Evolutionary conservation across 192 early-diverging fungal species (phyloP).

Genomic region (Phycomyces nitens): DNA sequence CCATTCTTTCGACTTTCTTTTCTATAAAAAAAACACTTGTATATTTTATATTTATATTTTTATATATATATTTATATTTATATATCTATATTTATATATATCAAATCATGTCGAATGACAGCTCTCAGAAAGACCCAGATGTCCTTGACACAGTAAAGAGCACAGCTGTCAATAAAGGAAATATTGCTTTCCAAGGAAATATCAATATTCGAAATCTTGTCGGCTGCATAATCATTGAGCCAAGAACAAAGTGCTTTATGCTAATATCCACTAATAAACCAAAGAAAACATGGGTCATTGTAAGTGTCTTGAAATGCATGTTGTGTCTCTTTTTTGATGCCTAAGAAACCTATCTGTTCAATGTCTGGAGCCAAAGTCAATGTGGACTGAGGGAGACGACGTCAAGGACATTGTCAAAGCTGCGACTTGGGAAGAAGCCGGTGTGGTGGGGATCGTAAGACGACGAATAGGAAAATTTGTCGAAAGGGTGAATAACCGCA

Average conservation of each 20-base stretch:
- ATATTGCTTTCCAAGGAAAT: neutral
- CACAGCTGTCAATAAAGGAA: neutral
- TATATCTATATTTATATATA: too few species aligned
- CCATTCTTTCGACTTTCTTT: too few species aligned
- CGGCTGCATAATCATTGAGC: slow-evolving; percentile 2
- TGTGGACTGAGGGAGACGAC: neutral
- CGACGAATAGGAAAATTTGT: neutral
- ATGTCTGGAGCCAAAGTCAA: neutral
- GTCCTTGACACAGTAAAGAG: neutral
- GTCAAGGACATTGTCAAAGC: neutral
- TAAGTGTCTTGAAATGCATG: neutral
- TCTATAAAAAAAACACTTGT: too few species aligned
- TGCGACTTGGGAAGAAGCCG: slow-evolving; percentile 6
- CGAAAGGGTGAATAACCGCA: neutral
- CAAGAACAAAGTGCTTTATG: slow-evolving; percentile 3
- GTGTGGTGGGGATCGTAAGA: slow-evolving; percentile 1
- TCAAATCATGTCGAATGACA: too few species aligned
- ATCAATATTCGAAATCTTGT: neutral
- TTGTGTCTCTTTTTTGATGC: neutral
- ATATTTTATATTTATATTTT: too few species aligned
- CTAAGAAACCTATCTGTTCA: neutral
- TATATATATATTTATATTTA: too few species aligned
- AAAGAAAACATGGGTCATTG: slow-evolving; percentile 1
- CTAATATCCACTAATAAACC: neutral
- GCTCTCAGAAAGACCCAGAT: too few species aligned